These are phyloP conservation scores for Gracilariopsis chorda DNA, from an alignment of 23 red algal species.

Conservation along the genomic window DNA sequence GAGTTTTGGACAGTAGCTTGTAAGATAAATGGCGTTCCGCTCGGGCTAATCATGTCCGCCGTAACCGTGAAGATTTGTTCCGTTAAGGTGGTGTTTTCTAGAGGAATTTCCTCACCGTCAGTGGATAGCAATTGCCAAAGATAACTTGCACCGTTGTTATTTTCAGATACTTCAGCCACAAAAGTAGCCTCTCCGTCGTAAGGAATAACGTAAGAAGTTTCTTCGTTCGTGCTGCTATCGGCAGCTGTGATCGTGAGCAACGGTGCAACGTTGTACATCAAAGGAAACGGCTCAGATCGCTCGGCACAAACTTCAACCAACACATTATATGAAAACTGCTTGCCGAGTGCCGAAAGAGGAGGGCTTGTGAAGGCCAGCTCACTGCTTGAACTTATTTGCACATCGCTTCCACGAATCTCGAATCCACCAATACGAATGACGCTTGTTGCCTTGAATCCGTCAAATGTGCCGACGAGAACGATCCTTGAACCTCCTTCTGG, in stretches of 20 bases:
- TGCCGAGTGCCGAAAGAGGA: background rate
- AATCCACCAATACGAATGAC: constrained; percentile 31
- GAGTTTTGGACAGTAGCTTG: constrained; percentile 25
- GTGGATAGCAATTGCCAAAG: background rate
- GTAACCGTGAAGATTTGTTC: background rate
- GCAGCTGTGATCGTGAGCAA: constrained; percentile 27
- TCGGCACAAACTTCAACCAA: constrained; percentile 39
- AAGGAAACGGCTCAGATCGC: background rate
- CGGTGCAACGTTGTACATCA: constrained; percentile 34
- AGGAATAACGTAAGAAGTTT: constrained; percentile 4
- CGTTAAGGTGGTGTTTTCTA: background rate
- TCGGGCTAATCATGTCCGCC: background rate
- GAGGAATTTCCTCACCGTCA: background rate
- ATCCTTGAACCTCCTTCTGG: constrained; percentile 13
- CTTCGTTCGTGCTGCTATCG: constrained; percentile 33
- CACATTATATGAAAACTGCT: constrained; percentile 26
- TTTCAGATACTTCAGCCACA: constrained; percentile 35
- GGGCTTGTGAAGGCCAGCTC: background rate
- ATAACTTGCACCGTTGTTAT: constrained; percentile 9
- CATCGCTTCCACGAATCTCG: background rate
- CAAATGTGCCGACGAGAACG: constrained; percentile 17
- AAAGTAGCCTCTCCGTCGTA: constrained; percentile 8
- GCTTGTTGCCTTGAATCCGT: background rate
- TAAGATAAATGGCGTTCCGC: background rate
- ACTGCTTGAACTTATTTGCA: background rate